Evolutionary conservation across 345 rosid species (phyloP).

Genomic region (Clarkia xantiana): DNA sequence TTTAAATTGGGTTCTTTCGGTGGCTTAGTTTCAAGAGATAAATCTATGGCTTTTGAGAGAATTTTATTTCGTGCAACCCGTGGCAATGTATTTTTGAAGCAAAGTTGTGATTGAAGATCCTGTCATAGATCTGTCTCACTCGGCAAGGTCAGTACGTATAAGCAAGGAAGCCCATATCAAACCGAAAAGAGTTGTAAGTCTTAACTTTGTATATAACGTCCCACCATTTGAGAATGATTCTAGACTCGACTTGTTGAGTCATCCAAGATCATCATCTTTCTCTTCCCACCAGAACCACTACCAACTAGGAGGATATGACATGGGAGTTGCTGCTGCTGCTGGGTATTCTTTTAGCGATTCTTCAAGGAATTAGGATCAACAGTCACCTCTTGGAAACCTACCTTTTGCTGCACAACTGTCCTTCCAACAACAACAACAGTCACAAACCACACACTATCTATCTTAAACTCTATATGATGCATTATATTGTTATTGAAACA

Average conservation of each 20-base stretch:
- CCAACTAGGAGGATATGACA: constrained; percentile 18
- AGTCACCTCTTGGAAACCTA: constrained; percentile 13
- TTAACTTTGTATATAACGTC: too few relatives aligned
- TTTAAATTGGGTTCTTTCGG: constrained; percentile 47
- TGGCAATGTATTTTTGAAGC: constrained; percentile 52
- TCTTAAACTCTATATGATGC: too few relatives aligned
- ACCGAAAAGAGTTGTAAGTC: too few relatives aligned
- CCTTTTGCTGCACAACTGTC: constrained; percentile 18
- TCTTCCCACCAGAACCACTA: constrained; percentile 22
- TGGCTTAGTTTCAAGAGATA: constrained; percentile 49
- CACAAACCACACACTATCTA: too few relatives aligned
- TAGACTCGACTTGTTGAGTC: constrained; percentile 22
- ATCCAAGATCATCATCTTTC: constrained; percentile 11
- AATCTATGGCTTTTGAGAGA: constrained; percentile 47
- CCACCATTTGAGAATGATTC: constrained; percentile 17
- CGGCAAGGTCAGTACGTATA: constrained; percentile 43
- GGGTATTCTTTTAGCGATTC: constrained; percentile 17
- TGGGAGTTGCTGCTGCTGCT: constrained; percentile 21
- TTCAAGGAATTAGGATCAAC: constrained; percentile 16
- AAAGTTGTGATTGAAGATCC: constrained; percentile 35
- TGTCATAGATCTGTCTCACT: constrained; percentile 42
- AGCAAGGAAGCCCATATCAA: too few relatives aligned
- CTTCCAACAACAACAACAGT: constrained; percentile 20
- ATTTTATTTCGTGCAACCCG: constrained; percentile 58
- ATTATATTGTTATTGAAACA: too few relatives aligned